Evolutionary conservation across 129 eudicot genomes (phyloP), one percentile per base, ranked within the genome.

Genomic region (Logfia minima): DNA sequence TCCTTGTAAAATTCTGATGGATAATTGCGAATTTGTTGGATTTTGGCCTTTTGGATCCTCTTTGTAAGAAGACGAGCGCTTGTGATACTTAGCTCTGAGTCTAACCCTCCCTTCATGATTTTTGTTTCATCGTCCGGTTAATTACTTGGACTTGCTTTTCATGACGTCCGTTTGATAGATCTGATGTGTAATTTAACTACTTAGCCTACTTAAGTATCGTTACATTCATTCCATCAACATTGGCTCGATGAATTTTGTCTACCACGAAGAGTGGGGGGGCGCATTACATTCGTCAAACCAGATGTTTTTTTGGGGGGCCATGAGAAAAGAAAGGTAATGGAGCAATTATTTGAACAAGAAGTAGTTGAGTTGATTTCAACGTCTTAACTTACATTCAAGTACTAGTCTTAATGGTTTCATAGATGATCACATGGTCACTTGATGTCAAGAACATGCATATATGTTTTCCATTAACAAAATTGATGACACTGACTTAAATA

Each of bases 361-460:
- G 21, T 55, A 56, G n/a, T 14, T 8, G 75, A 77, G 58, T 66
- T 34, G 53, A 66, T 72, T 52, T 52, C 35, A 53, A 72, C 18
- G 22, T 45, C 74, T 60, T 26, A 22, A 70, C 37, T 69, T 60
- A 19, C 68, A 63, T 72, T 52, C 19, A 63, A 43, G 78, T 61
- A 41, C 61, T 24, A 13, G 17, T 43, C 43, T 60, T 39, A 62
- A 62, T 66, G 24, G 74, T 66, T 34, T 73, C 79, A 80, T 80
- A 64, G 75, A 80, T 80, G 79, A 37, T 80, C 83, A 80, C 83
- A 56, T 80, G 79, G 69, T 37, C 48, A 73, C 83, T 80, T 80
- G 51, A 80, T 35, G 34, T 72, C 83, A 72, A 80, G 72, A 72
- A 80, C 83, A 66, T 72, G 78, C 73, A 8, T 61, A 26, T 62